These are phyloP conservation scores for Amniculicola lignicola DNA, from an alignment of 495 filamentous ascomycete genomes.

Conservation along the genomic window DNA sequence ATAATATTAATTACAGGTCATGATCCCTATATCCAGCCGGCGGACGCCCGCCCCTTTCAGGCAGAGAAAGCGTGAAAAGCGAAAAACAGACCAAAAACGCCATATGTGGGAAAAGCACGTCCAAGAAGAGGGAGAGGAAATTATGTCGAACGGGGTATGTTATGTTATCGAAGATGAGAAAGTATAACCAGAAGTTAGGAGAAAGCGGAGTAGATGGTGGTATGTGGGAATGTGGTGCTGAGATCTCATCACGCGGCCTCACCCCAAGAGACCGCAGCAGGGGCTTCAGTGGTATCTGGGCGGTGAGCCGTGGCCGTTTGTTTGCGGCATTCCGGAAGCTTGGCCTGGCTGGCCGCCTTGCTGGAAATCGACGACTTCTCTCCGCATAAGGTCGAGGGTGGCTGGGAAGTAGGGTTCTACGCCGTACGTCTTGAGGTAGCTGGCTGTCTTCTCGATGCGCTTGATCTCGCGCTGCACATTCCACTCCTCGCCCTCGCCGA, in stretches of 20 bases:
- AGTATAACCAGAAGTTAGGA: too few relatives aligned
- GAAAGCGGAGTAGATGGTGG: too few relatives aligned
- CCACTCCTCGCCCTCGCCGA: slow-evolving; percentile 48
- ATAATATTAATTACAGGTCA: slow-evolving; percentile 4
- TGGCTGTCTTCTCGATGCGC: slow-evolving; percentile 51
- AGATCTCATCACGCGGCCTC: too few relatives aligned
- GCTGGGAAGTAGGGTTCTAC: slow-evolving; percentile 49
- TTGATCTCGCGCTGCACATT: slow-evolving; percentile 47
- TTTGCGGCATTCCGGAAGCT: neutral
- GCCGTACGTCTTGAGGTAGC: slow-evolving; percentile 47
- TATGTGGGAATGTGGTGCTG: too few relatives aligned
- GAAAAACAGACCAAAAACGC: too few relatives aligned
- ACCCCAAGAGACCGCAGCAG: too few relatives aligned
- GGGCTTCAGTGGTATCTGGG: neutral
- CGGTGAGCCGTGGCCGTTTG: neutral
- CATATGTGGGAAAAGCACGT: too few relatives aligned
- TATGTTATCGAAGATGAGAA: too few relatives aligned
- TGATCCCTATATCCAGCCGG: neutral
- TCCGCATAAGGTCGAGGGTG: slow-evolving; percentile 48
- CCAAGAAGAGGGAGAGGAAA: too few relatives aligned
- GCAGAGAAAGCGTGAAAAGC: too few relatives aligned
- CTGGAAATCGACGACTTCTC: slow-evolving; percentile 27
- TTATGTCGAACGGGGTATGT: too few relatives aligned
- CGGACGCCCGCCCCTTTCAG: too few relatives aligned
- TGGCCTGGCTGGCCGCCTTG: neutral